These are phyloP conservation scores for Cercospora sp. DNA, from an alignment of 2,329 filamentous ascomycete species.

Conservation along the genomic window DNA sequence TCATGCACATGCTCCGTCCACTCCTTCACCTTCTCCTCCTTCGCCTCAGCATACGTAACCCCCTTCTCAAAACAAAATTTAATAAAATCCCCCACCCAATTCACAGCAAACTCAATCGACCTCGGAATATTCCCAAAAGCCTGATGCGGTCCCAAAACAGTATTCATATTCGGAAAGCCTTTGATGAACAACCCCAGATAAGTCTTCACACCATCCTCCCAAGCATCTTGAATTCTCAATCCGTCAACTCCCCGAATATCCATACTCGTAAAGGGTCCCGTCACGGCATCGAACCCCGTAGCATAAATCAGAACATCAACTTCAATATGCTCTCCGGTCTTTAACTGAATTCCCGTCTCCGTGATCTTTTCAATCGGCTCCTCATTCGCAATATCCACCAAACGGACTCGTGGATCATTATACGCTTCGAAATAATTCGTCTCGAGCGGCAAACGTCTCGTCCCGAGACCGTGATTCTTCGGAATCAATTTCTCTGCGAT, in stretches of 20 bases:
- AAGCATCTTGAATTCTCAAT: constrained; percentile 36
- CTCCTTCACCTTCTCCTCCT: constrained; percentile 14
- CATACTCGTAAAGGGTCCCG: constrained; percentile 34
- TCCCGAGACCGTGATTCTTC: constrained; percentile 42
- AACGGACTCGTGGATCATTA: constrained; percentile 48
- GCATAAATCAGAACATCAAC: constrained; percentile 43
- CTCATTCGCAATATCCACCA: constrained; percentile 49
- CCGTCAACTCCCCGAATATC: constrained; percentile 33
- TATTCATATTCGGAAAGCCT: constrained; percentile 40
- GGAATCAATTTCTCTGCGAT: constrained; percentile 57
- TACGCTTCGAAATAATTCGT: constrained; percentile 53
- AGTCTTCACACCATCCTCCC: constrained; percentile 40
- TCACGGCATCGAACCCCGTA: constrained; percentile 43
- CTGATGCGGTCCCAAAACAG: constrained; percentile 44
- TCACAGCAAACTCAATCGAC: constrained; percentile 35
- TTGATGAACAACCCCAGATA: constrained; percentile 39
- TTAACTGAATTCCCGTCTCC: constrained; percentile 42
- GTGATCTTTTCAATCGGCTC: constrained; percentile 47
- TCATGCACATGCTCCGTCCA: constrained; percentile 47
- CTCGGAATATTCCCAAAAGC: constrained; percentile 44
- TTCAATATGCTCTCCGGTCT: constrained; percentile 42
- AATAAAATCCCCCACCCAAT: constrained; percentile 19
- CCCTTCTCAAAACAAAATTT: constrained; percentile 10
- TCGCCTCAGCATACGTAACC: constrained; percentile 11
- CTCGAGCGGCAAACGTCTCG: constrained; percentile 43